phyloP scores from a whole-genome alignment of 164 flowering plant species.

The Macadamia integrifolia region DNA sequence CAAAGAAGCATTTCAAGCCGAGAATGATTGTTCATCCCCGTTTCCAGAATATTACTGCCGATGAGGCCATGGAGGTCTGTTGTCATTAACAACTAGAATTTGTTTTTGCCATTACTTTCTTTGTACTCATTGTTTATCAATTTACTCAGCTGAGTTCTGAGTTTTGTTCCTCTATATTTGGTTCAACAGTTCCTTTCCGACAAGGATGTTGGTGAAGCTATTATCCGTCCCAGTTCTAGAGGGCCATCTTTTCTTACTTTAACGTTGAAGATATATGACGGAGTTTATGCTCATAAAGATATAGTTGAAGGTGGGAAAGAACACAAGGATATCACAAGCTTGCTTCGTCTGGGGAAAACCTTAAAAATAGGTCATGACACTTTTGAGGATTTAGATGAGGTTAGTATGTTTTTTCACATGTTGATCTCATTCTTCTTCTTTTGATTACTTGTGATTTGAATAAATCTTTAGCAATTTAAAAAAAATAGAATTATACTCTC shows the following conservation, averaged over 20 bases:
- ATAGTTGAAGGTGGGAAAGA: slow-evolving; percentile 92
- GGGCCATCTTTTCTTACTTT: slow-evolving; percentile 81
- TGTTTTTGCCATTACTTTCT: neutral
- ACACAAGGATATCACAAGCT: slow-evolving; percentile 86
- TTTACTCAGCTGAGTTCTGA: no score
- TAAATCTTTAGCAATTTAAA: no score
- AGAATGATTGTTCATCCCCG: slow-evolving; percentile 97
- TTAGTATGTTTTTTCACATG: slow-evolving; percentile 6
- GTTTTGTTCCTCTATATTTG: neutral
- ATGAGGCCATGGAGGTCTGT: slow-evolving; percentile 83
- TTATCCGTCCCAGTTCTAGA: slow-evolving; percentile 86
- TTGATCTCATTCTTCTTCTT: no score
- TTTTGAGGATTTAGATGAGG: slow-evolving; percentile 96
- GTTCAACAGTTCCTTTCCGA: slow-evolving; percentile 63
- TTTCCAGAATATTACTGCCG: slow-evolving; percentile 84
- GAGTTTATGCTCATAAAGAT: slow-evolving; percentile 91
- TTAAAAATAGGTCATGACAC: slow-evolving; percentile 92
- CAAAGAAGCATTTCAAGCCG: slow-evolving; percentile 80
- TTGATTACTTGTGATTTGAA: no score
- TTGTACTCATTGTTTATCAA: no score
- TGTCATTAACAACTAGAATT: neutral
- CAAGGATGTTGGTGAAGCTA: slow-evolving; percentile 92
- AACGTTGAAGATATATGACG: slow-evolving; percentile 84
- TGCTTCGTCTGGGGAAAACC: slow-evolving; percentile 86
- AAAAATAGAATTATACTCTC: no score